These are phyloP conservation scores for Xylaria hypoxylon DNA, from an alignment of 2,329 filamentous ascomycete genomes.

Conservation along the genomic window DNA sequence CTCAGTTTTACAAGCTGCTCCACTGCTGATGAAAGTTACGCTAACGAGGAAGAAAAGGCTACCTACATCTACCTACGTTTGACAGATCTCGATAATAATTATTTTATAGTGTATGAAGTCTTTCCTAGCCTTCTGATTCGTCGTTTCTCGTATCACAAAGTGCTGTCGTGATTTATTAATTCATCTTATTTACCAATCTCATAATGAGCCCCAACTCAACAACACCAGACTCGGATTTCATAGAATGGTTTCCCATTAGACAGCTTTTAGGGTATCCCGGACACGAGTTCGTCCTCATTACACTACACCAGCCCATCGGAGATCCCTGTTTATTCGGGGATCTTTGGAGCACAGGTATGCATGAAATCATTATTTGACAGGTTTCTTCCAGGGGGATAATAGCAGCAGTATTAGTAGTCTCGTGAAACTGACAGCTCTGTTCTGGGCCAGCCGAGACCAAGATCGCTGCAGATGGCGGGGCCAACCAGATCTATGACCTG, in stretches of 20 bases:
- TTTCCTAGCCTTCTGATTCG: background rate
- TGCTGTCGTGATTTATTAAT: background rate
- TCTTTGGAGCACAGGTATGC: constrained; percentile 49
- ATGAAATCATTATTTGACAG: background rate
- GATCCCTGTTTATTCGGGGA: constrained; percentile 45
- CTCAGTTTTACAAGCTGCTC: background rate
- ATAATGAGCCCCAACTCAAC: constrained; percentile 31
- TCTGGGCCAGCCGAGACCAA: constrained; percentile 66
- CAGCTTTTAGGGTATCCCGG: constrained; percentile 46
- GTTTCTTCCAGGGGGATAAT: background rate
- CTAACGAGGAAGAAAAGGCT: constrained; percentile 8
- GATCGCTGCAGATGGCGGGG: constrained; percentile 91
- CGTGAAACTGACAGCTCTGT: constrained; percentile 40
- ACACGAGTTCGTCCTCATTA: constrained; percentile 61
- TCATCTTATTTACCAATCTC: background rate
- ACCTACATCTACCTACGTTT: background rate
- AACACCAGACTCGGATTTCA: constrained; percentile 12
- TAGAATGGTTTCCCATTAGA: constrained; percentile 53
- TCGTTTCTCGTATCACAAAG: background rate
- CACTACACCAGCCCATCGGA: constrained; percentile 71
- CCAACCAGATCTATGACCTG: constrained; percentile 75
- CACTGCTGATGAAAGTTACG: constrained; percentile 3
- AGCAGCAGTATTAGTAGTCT: background rate
- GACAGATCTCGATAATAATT: background rate
- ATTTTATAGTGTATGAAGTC: background rate